Base-by-base conservation (phyloP, 495 filamentous ascomycete species). In the Darksidea phi region DNA sequence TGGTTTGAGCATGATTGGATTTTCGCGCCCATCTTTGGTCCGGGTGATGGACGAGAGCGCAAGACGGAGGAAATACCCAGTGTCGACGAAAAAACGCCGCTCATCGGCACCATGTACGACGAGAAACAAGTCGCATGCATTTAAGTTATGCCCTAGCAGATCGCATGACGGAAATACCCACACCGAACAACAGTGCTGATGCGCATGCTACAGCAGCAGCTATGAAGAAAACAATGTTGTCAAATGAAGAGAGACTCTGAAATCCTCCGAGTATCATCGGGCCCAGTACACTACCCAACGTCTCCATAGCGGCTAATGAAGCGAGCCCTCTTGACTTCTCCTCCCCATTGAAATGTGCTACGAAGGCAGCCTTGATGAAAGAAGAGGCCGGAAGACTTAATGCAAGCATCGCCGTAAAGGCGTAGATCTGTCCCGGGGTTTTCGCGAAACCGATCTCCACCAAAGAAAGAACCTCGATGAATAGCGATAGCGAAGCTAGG, bases 211-310 rank as follows among this genome's bases (percentile, higher is more conserved):
- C 1, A 26, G 24, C 49, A 15, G 49, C 23, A 4, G 49, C 26
- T 15, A 21, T 17, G 13, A 28, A 28, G 49, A 52, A 52, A 36
- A 52, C 49, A 6, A 10, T 32, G 8, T 2, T 13, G 28, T 36
- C 28, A 20, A 17, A 13, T 50, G 38, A 25, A 12, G 34, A 42
- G 18, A 12, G 25, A 21, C 11, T 50, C 46, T 59, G 56, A 6
- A 46, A 4, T 1, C 57, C 28, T 34, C 57, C 57, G 13, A 60
- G 34, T 1, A 60, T 13, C n/a, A 60, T 20, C 10, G 57, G 57
- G 6, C 57, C 57, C 6, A 60, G 57, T 15, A 60, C 48, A 28
- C 57, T 60, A 4, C 57, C 57, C 1, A 60, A 21, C 2, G 37
- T 46, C 24, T 60, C 57, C 57, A 60, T 53, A 24, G 45, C 45